A percentile compares a stretch with the other conserved stretches of the same genome.
Evolutionary conservation across 495 filamentous ascomycete species (phyloP).

Genomic region (Wilcoxina mikolae): DNA sequence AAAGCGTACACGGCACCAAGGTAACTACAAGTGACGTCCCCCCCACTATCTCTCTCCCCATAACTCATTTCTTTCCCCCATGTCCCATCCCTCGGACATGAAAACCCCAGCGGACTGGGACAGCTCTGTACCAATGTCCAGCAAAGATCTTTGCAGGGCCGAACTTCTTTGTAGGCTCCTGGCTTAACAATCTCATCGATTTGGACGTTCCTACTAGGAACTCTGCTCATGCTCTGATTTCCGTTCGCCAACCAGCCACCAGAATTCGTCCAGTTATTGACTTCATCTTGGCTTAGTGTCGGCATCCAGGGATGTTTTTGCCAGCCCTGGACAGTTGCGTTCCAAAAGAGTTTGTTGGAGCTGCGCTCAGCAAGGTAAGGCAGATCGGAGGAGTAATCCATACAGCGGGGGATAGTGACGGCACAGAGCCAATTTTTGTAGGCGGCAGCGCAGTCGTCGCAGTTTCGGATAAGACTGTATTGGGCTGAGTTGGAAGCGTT

Average conservation of each 20-base stretch:
- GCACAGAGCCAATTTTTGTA: constrained; percentile 94
- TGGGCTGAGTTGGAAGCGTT: constrained; percentile 46
- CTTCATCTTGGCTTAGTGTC: constrained; percentile 26
- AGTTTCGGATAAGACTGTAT: constrained; percentile 68
- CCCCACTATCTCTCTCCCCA: constrained; percentile 35
- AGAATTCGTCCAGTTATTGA: constrained; percentile 10
- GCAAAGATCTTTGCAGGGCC: constrained; percentile 75
- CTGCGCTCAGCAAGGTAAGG: constrained; percentile 53
- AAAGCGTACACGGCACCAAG: constrained; percentile 41
- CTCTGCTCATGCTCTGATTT: constrained; percentile 16
- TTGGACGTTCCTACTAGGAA: constrained; percentile 43
- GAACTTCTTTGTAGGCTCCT: constrained; percentile 84
- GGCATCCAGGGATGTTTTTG: constrained; percentile 27
- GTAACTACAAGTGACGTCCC: constrained; percentile 43
- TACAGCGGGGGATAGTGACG: constrained; percentile 81
- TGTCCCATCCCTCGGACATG: constrained; percentile 47
- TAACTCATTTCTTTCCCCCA: constrained; percentile 52
- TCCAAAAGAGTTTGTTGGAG: constrained; percentile 49
- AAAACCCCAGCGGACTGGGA: constrained; percentile 62
- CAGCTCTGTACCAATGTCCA: constrained; percentile 70
- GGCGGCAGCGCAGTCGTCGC: constrained; percentile 56
- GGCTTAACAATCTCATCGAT: constrained; percentile 62
- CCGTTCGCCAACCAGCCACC: constrained; percentile 9
- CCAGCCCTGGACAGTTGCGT: constrained; percentile 39
- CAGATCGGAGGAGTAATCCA: constrained; percentile 50